phyloP scores from a whole-genome alignment of 202 grass and related monocot species.

The Tripidium arundinaceum region DNA sequence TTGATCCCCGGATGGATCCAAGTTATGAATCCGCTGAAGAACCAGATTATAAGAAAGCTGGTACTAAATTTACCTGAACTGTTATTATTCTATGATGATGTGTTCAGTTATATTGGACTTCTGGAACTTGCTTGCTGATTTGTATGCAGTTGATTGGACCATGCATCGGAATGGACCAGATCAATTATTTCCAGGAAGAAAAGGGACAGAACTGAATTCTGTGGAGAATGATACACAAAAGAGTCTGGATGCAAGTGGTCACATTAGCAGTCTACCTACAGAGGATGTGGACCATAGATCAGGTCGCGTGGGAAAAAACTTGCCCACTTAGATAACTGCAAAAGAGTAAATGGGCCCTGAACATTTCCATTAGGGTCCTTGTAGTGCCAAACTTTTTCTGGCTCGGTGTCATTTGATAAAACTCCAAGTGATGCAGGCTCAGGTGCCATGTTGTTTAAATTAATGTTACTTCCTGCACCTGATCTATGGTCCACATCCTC shows the following conservation, averaged over 20 bases:
- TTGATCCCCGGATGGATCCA: conserved; percentile 76
- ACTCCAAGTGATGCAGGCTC: conserved; percentile 37
- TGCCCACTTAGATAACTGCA: conserved; percentile 79
- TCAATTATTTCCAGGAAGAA: conserved; percentile 37
- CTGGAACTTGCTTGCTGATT: conserved; percentile 14
- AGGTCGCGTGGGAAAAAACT: conserved; percentile 60
- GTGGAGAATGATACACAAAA: conserved; percentile 37
- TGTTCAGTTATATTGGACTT: conserved; percentile 9
- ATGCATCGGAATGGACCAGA: conserved; percentile 49
- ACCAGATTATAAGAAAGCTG: conserved; percentile 45
- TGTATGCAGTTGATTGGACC: conserved; percentile 43
- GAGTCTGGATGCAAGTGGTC: conserved; percentile 7
- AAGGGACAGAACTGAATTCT: conserved; percentile 22
- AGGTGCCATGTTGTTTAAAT: conserved; percentile 37
- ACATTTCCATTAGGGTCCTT: conserved; percentile 78
- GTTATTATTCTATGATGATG: conserved; percentile 25
- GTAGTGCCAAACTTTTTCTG: conserved; percentile 97
- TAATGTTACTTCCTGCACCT: conserved; percentile 37
- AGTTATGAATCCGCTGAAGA: conserved; percentile 78
- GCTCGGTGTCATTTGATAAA: conserved; percentile 44
- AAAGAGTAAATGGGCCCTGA: conserved; percentile 83
- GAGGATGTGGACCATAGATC: conserved; percentile 33
- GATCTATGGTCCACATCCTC: conserved; percentile 19
- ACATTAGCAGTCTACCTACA: conserved; percentile 3
- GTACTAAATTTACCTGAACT: conserved; percentile 27